Evolutionary conservation across 2,329 filamentous ascomycete genomes (phyloP), one percentile per base, ranked within the genome.

Genomic region (Gyromitra esculenta): DNA sequence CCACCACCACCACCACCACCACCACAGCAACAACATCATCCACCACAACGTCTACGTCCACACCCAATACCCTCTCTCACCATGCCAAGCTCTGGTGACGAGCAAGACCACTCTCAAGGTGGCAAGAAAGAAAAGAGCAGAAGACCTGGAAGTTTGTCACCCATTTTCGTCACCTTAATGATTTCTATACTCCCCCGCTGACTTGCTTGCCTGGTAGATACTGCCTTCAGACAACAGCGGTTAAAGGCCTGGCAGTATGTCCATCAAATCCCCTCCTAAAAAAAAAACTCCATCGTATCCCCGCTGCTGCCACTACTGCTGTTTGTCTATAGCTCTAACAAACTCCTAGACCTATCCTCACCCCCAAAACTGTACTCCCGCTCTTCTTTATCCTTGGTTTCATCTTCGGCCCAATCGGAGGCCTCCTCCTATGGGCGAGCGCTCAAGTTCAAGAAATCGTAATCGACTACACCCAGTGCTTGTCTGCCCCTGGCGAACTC

Each of bases 201-300:
- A 65, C 45, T 56, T n/a, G 65, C 62, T 70, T 76, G 56, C 77
- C 39, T 52, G 50, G 72, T 82, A 97, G 93, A 98, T 86, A 98
- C 95, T 76, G 96, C 96, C 9, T 99, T 98, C 83, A 89, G 96
- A 81, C 96, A 99, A 84, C 96, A 99, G 85, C 91, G 96, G 83
- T 86, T 99, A 84, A 97, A 98, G 86, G 96, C 96, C 86, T 99
- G 96, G 96, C 96, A 99, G 91, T 96, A 87, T 85, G 93, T 89
- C 80, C 67, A 73, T 70, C 68, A 52, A 52, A 13, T 9, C 15
- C 8, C 43, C 5, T 6, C 25, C 15, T 35, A 21, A 21, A 21
- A 21, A 21, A 45, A 11, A 9, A 13, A 25, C 1, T 2, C 39
- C 25, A 4, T 7, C 62, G 7, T 15, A 5, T 11, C 39, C 18